Base-by-base conservation (phyloP, 2,329 filamentous ascomycete species). In the Cryphonectria radicalis region DNA sequence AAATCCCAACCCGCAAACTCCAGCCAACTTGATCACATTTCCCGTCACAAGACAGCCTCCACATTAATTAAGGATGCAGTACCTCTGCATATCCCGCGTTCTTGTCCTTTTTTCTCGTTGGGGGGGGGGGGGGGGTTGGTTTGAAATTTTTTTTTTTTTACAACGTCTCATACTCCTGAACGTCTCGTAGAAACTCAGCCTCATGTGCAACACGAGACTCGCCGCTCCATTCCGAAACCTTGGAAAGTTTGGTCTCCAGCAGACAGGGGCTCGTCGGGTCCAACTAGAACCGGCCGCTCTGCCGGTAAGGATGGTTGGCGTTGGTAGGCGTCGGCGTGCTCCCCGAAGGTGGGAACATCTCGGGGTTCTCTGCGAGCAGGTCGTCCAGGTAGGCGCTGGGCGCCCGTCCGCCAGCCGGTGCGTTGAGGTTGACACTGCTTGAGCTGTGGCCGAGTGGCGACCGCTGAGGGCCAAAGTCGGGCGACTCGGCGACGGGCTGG, bases 331-430 rank as follows among this genome's bases (percentile, higher is more conserved):
- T 76, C 75, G 69, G 75, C 71, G 60, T 72, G 74, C 25, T 62
- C 63, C 73, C 8, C 75, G 77, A 71, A 3, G 86, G 84, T 14
- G 87, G 86, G 68, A 88, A 83, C 74, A 82, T 80, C 53, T 83
- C 82, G 7, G 86, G 84, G 77, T 94, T 91, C 74, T 92, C 93
- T 77, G 94, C 93, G 73, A 98, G 91, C 66, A 98, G 82, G 79
- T 98, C 94, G 72, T 98, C 95, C 55, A 98, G 85, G 79, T 94
- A 97, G 25, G 94, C 93, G 79, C 93, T 97, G 0, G 95, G 95
- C 22, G 94, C 92, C 70, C 95, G 87, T 70, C 90, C 90, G 68
- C 89, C 91, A 19, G 89, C 85, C 3, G 91, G 87, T 70, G 88
- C 85, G 73, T 87, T 89, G 71, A 92, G 85, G 75, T 90, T 92